Percentiles rank a stretch among this genome's conserved stretches.
phyloP scores from a whole-genome alignment of 1,139 yeast species.

The Entelexis paramagnoliae region DNA sequence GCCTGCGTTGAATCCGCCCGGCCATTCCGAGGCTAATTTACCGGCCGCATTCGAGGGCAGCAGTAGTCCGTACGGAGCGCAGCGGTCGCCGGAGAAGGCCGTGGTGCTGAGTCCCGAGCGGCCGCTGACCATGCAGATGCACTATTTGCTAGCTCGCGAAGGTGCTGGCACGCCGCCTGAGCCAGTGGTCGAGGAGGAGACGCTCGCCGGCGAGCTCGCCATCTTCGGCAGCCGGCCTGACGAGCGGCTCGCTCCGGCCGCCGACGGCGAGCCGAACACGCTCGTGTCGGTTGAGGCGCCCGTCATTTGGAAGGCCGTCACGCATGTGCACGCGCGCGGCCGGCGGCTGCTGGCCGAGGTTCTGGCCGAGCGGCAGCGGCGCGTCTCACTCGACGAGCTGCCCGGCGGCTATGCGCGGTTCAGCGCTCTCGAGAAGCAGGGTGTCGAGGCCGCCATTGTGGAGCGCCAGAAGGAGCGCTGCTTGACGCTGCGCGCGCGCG shows the following conservation, averaged over 20 bases:
- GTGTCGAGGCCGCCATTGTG: slow-evolving; percentile 16
- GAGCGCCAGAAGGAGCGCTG: slow-evolving; percentile 4
- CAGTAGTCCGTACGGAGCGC: slow-evolving; percentile 3
- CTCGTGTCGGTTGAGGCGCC: slow-evolving; percentile 3
- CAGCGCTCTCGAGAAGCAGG: slow-evolving; percentile 2
- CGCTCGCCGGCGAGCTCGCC: slow-evolving; percentile 2
- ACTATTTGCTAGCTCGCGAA: neutral
- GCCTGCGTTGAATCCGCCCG: too few species aligned
- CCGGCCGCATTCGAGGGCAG: neutral
- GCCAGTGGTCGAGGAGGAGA: neutral
- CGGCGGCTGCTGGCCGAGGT: neutral
- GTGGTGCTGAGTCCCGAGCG: neutral
- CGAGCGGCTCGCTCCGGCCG: too few species aligned
- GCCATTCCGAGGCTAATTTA: too few species aligned
- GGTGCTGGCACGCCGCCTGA: too few species aligned
- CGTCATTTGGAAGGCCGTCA: neutral
- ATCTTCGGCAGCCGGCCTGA: neutral
- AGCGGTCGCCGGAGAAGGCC: neutral
- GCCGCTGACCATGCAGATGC: slow-evolving; percentile 3
- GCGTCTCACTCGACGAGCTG: neutral
- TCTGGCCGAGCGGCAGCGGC: neutral
- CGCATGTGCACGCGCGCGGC: neutral
- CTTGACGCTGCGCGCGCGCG: neutral
- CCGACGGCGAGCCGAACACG: too few species aligned
- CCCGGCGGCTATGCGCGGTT: slow-evolving; percentile 2